phyloP scores from a whole-genome alignment of 1,284 basidiomycete genomes.

The Ustilago crameri region DNA sequence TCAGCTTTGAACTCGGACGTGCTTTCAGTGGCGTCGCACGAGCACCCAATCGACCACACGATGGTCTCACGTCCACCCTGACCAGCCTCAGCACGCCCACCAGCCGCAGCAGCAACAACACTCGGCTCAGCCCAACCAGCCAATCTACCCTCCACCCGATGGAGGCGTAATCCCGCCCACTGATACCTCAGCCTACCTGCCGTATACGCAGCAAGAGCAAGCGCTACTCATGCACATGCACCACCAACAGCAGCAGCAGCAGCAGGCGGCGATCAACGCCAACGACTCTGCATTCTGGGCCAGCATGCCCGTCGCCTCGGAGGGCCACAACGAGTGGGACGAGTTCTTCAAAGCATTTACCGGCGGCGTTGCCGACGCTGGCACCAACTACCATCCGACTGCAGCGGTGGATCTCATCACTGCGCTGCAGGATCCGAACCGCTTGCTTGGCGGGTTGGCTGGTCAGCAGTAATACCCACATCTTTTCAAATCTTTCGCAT shows the following conservation, averaged over 20 bases:
- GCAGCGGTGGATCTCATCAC: constrained; percentile 41
- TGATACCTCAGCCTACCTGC: constrained; percentile 2
- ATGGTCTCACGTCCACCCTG: too few species aligned
- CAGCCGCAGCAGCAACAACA: too few species aligned
- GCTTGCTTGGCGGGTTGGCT: constrained; percentile 22
- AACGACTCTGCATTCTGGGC: constrained; percentile 42
- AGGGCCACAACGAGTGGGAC: constrained; percentile 39
- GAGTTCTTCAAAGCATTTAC: constrained; percentile 39
- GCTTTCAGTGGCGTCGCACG: too few species aligned
- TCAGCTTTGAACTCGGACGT: too few species aligned
- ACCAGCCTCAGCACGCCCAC: too few species aligned
- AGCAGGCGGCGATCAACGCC: constrained; percentile 26
- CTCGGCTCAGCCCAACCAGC: too few species aligned
- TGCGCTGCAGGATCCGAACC: constrained; percentile 42
- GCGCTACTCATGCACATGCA: constrained; percentile 2
- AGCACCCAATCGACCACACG: too few species aligned
- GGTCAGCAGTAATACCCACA: constrained; percentile 11
- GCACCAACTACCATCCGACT: constrained; percentile 28
- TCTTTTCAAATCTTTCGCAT: too few species aligned
- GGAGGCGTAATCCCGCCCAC: too few species aligned
- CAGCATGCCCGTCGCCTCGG: constrained; percentile 41
- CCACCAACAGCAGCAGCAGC: constrained; percentile 17
- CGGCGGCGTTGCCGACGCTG: constrained; percentile 4
- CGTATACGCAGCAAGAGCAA: constrained; percentile 4
- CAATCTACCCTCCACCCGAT: too few species aligned